phyloP scores from a whole-genome alignment of 129 eudicot genomes.

The Pittosporum tobira region DNA sequence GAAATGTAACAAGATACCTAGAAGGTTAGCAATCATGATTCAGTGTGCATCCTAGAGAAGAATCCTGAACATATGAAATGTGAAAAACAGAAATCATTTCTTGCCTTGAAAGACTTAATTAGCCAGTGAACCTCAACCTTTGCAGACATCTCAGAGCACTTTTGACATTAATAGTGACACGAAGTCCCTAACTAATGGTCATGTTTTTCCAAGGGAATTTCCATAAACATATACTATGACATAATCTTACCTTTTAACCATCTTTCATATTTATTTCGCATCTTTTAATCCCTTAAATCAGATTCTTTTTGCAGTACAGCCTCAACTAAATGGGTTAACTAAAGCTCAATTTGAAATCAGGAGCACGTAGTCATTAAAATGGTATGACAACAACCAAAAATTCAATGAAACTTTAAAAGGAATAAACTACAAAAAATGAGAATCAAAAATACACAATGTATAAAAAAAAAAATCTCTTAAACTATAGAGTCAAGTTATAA shows the following conservation, averaged over 20 bases:
- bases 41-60: too few relatives aligned
- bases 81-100: too few relatives aligned
- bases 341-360: not conserved
- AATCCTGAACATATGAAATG: too few relatives aligned
- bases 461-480: not conserved
- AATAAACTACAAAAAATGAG: not conserved
- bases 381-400: not conserved
- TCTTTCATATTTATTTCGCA: not conserved
- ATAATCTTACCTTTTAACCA: not conserved
- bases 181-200: too few relatives aligned
- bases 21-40: too few relatives aligned
- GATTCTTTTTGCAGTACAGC: not conserved
- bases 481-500: not conserved
- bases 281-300: not conserved
- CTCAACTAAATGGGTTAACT: not conserved
- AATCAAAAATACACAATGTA: not conserved
- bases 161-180: too few relatives aligned
- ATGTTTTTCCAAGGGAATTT: too few relatives aligned
- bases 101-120: too few relatives aligned
- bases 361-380: not conserved
- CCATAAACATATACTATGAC: not conserved
- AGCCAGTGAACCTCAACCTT: too few relatives aligned
- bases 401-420: not conserved
- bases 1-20: too few relatives aligned
- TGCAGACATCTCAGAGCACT: too few relatives aligned